Evolutionary conservation across 768 basidiomycete species (phyloP), one percentile per base, ranked within the genome.

Genomic region (Agrocybe pediades): DNA sequence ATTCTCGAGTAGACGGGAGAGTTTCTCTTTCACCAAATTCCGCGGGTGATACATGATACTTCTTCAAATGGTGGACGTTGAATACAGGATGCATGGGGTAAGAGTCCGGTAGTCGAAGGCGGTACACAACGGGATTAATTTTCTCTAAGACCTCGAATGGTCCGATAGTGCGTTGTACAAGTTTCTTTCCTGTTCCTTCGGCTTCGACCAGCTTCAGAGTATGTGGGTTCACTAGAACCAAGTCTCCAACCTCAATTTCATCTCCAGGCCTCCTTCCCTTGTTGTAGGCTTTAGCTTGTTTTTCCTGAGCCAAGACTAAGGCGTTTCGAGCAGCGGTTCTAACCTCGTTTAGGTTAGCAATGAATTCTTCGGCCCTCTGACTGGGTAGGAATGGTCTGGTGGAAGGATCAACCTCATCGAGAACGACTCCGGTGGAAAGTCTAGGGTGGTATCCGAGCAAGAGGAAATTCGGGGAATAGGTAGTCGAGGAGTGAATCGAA

Each of bases 401-500:
- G 2, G 36, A 26, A 3, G 44, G 44, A 1, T 44, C 40, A 16
- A 7, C 19, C 19, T 46, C 39, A 20, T 17, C 11, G 6, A 15
- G 9, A 25, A 25, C 27, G 24, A 11, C 24, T 23, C 29, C 33
- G 46, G 41, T 19, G 23, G 40, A 21, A 3, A 52, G 44, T 15
- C 48, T 23, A 0, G 70, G 68, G 9, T 61, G 23, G 26, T 64
- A 73, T 0, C 73, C 71, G 26, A 67, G 20, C 16, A 73, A 57
- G 0, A 71, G 50, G 41, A 62, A 66, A 33, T 66, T 57, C 0
- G 70, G 73, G 0, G 65, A 42, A 16, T 59, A 46, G 0, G 51
- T 51, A 0, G 70, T 73, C 0, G 68, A 64, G 0, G 61, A 53
- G 44, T 68, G 64, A 0, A 58, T 41, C 2, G n/a, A n/a, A n/a